Conservation (phyloP, 495 filamentous ascomycete species). For the Aspergillus campestris region DNA sequence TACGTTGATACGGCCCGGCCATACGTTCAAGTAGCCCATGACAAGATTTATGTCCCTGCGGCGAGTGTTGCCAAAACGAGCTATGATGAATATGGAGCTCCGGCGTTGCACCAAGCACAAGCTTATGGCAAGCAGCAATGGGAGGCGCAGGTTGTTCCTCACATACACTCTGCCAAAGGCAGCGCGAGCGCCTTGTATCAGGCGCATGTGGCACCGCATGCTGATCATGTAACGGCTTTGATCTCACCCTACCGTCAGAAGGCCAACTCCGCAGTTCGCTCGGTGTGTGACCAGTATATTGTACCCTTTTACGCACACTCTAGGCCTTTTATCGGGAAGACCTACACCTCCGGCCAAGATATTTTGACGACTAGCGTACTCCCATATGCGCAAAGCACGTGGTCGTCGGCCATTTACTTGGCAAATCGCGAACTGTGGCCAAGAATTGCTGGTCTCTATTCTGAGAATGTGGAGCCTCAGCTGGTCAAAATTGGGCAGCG, state of each 20-base stretch:
- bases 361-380: slow-evolving; percentile 63
- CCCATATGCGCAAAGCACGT: slow-evolving; percentile 62
- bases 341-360: slow-evolving; percentile 56
- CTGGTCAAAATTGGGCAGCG: slow-evolving; percentile 85
- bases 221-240: slow-evolving; percentile 47
- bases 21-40: slow-evolving; percentile 60
- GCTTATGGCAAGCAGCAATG: slow-evolving; percentile 62
- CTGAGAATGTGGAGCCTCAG: slow-evolving; percentile 90
- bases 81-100: slow-evolving; percentile 69
- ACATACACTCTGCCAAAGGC: slow-evolving; percentile 52
- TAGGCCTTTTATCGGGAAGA: slow-evolving; percentile 63
- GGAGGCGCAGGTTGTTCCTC: slow-evolving; percentile 66
- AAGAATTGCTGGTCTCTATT: slow-evolving; percentile 67
- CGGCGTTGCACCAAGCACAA: slow-evolving; percentile 58
- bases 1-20: slow-evolving; percentile 71
- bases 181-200: slow-evolving; percentile 60
- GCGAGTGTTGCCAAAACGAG: slow-evolving; percentile 51
- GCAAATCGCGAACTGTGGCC: slow-evolving; percentile 71
- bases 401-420: slow-evolving; percentile 58
- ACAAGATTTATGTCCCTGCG: slow-evolving; percentile 57
- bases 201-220: slow-evolving; percentile 59
- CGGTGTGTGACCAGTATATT: slow-evolving; percentile 62
- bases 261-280: slow-evolving; percentile 47
- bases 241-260: slow-evolving; percentile 66
- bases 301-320: slow-evolving; percentile 66